These are phyloP conservation scores for Starmera stellimalicola DNA, from an alignment of 1,139 yeast genomes.

Conservation along the genomic window DNA sequence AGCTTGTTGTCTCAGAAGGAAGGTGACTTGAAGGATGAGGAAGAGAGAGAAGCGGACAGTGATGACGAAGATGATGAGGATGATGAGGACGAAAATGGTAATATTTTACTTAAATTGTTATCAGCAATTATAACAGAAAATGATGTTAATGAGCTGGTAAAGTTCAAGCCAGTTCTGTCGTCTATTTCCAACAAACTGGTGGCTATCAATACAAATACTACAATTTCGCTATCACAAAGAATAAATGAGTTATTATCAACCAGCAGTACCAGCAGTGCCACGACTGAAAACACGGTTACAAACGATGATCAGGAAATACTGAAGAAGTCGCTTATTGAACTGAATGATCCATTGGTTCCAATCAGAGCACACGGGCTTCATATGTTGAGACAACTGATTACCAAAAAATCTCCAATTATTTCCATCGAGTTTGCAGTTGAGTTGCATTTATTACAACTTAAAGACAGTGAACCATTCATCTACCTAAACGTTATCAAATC, in stretches of 20 bases:
- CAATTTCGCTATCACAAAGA: constrained; percentile 9
- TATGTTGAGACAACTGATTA: constrained; percentile 50
- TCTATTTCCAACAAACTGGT: constrained; percentile 8
- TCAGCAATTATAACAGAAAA: constrained; percentile 45
- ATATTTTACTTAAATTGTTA: constrained; percentile 38
- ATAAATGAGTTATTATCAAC: constrained; percentile 9
- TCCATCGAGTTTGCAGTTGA: constrained; percentile 45
- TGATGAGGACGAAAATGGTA: constrained; percentile 24
- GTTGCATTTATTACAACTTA: constrained; percentile 55
- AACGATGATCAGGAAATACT: constrained; percentile 25
- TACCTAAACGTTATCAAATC: constrained; percentile 81
- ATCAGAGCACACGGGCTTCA: constrained; percentile 80
- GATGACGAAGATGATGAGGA: constrained; percentile 37
- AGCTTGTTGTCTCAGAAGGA: constrained; percentile 31
- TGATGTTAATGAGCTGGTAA: constrained; percentile 16
- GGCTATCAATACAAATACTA: constrained; percentile 6
- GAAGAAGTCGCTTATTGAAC: constrained; percentile 50
- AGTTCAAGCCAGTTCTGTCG: constrained; percentile 7
- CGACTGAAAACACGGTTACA: constrained; percentile 4
- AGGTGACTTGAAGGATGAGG: constrained; percentile 15
- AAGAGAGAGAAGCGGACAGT: constrained; percentile 21
- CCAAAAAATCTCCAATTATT: constrained; percentile 39
- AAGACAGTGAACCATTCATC: constrained; percentile 78
- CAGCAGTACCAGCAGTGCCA: constrained; percentile 1
- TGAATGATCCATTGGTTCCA: constrained; percentile 77